Base-by-base conservation (phyloP, 1,284 basidiomycete genomes). In the Ceratorhiza oryzae-sativae region DNA sequence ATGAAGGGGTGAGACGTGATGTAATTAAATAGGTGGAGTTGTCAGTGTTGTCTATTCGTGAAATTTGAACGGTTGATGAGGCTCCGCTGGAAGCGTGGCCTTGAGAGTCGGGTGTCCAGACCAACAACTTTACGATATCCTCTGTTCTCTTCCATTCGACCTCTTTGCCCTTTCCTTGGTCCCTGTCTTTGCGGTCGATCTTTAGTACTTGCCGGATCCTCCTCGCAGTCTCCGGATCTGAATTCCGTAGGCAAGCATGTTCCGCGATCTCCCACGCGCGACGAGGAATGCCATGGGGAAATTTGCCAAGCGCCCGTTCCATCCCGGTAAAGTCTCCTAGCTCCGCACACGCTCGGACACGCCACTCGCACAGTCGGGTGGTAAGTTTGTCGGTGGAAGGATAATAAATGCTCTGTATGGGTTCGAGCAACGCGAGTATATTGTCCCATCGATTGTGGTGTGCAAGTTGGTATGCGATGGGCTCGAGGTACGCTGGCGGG, bases 301-400 rank as follows among this genome's bases (percentile, higher is more conserved):
- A 70, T 42, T 45, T 46, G 4, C 65, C 65, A 27, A 70, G 55
- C 34, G 65, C 65, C 25, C 65, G 51, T 39, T 70, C 65, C 65
- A 70, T 70, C 53, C 65, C 65, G 41, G 65, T 53, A 46, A 58
- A 70, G 23, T 70, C 65, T 20, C 65, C 65, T 9, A 70, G 30
- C 42, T 70, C 65, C 30, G 65, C 65, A 70, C 65, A 70, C 42
- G 65, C 65, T 9, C 53, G 51, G 18, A 70, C 65, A 1, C 65
- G 51, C 65, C 65, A 70, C 30, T 70, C 65, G 65, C 65, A 70
- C 6, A 70, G 41, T 32, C 65, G 65, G 20, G 65, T 70, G 23
- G 65, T 70, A 23, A 70, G 30, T 27, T 27, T 58, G 53, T 58
- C 41, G 20, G 8, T 27, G 53, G 25, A 18, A 25, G 48, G 23